Evolutionary conservation across 2,329 filamentous ascomycete species (phyloP).

Genomic region (Penicillium paneum): DNA sequence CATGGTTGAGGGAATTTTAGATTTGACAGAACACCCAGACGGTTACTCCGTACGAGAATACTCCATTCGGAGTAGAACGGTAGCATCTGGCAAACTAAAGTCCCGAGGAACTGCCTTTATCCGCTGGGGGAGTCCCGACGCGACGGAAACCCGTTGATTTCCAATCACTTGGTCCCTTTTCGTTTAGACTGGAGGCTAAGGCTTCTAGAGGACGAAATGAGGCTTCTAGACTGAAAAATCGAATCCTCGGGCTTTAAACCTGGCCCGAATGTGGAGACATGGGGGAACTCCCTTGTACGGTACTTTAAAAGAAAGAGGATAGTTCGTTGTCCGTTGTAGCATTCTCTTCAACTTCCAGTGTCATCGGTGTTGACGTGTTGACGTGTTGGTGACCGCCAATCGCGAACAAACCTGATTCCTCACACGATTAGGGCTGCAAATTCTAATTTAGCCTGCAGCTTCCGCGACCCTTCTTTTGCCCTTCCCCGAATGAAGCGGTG

Average conservation of each 20-base stretch:
- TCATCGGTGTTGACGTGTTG: conserved; percentile 15
- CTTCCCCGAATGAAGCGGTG: conserved; percentile 7
- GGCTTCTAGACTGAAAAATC: conserved; percentile 1
- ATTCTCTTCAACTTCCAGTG: neutral
- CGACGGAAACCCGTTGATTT: neutral
- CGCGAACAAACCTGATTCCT: conserved; percentile 2
- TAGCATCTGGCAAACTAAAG: neutral
- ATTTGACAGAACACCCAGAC: neutral
- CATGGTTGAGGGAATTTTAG: neutral
- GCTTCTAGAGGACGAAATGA: neutral
- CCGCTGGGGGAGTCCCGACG: conserved; percentile 1
- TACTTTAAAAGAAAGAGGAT: neutral
- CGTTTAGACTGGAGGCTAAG: neutral
- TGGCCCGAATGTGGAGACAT: conserved; percentile 5
- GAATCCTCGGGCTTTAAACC: conserved; percentile 4
- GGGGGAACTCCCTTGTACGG: neutral
- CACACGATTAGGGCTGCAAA: neutral
- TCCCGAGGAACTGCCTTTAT: conserved; percentile 7
- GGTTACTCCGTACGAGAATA: neutral
- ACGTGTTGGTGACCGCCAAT: conserved; percentile 6
- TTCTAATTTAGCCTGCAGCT: neutral
- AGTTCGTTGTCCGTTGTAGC: neutral
- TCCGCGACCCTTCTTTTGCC: neutral
- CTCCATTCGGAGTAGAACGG: neutral
- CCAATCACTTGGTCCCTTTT: neutral